These are phyloP conservation scores for Exsudoporus floridanus DNA, from an alignment of 1,284 basidiomycete species.

Conservation along the genomic window DNA sequence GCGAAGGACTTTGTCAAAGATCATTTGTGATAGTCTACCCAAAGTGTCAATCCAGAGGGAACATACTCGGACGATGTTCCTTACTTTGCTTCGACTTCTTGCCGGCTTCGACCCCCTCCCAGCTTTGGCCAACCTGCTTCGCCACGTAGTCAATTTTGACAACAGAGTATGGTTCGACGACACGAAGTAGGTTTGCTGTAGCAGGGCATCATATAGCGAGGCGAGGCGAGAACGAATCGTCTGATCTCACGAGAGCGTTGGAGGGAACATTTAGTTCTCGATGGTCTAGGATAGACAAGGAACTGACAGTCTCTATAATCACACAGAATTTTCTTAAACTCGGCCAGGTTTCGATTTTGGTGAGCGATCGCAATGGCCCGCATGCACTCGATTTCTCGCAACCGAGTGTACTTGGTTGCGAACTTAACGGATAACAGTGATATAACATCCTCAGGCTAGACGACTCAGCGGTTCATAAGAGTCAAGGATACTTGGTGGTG, in stretches of 20 bases:
- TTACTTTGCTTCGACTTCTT: constrained; percentile 93
- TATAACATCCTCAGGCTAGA: constrained; percentile 89
- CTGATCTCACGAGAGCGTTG: constrained; percentile 90
- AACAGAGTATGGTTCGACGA: constrained; percentile 93
- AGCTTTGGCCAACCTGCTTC: constrained; percentile 86
- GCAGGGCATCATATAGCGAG: constrained; percentile 89
- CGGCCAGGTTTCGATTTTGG: constrained; percentile 83
- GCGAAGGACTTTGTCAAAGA: constrained; percentile 91
- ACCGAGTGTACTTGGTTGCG: constrained; percentile 80
- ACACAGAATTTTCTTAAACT: constrained; percentile 85
- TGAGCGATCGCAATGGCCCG: constrained; percentile 92
- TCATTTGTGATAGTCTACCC: constrained; percentile 91
- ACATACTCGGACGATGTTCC: constrained; percentile 27
- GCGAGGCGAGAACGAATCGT: constrained; percentile 94
- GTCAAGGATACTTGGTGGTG: not conserved
- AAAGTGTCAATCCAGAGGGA: constrained; percentile 8
- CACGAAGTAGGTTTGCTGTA: constrained; percentile 91
- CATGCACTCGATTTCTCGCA: constrained; percentile 92
- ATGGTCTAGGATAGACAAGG: not conserved
- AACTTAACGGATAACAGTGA: constrained; percentile 86
- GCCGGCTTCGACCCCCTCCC: too few relatives aligned
- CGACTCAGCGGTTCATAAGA: not conserved
- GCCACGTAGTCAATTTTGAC: constrained; percentile 93
- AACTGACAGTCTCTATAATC: constrained; percentile 83
- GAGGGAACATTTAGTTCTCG: not conserved